Base-by-base conservation (phyloP, 495 filamentous ascomycete species). In the Annulohypoxylon maeteangense region DNA sequence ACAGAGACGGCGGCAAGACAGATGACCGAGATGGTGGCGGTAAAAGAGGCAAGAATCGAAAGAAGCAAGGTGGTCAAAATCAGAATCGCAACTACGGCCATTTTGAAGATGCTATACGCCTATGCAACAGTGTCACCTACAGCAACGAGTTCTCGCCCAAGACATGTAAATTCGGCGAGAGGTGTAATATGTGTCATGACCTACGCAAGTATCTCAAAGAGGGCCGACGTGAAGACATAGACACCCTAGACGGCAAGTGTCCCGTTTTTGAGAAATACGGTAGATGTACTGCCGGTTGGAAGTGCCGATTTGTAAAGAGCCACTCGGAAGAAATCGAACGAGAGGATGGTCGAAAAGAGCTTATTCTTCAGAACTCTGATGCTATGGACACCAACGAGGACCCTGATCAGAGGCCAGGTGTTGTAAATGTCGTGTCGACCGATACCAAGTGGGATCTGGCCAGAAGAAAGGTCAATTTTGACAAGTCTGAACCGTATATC, bases 41-140 rank as follows among this genome's bases (percentile, higher is more conserved):
- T 20, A 86, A 82, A 69, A 84, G 83, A 67, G 79, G 74, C 29
- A 87, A 85, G 76, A 90, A 88, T 16, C 54, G 70, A 68, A 88
- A 89, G 75, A 90, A 90, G 75, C 90, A 91, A 72, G 86, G 86
- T 44, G 93, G 95, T 27, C 95, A 98, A 78, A 98, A 99, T 75
- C 94, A 88, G 67, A 88, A 86, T 68, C 88, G 95, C 56, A 87
- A 86, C n/a, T 99, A 97, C 75, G 95, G 94, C 45, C 87, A 78
- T 44, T 94, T 92, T 16, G 86, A 87, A 45, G 95, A 99, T 78
- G 87, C 85, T 10, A 83, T 95, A 32, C 88, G 87, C 40, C 85
- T 99, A 3, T 99, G 95, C 80, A 86, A 87, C 54, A 92, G 86
- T 36, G 82, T 91, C 62, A 85, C 84, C 7, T 86, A 83, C 69